Evolutionary conservation across 208 protist species (phyloP), one percentile per base, ranked within the genome.

Genomic region (Leishmania guyanensis): DNA sequence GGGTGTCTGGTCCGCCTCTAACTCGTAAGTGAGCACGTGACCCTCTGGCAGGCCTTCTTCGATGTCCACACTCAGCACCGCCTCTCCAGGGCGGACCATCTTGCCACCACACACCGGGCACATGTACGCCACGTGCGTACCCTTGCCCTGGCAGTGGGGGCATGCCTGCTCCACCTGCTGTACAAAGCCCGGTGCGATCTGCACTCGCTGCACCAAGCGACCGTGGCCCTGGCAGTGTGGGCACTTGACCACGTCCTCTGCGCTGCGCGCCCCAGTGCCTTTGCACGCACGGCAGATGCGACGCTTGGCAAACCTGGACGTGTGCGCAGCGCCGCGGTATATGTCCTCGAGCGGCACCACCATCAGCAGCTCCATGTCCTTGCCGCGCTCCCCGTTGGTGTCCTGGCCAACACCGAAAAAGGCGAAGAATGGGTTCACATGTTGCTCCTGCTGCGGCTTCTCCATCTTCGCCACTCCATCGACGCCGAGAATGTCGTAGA

Each of bases 401-500:
- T 89, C 78, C 48, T 86, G 80, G 80, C 86, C 79, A n/a, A 64
- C 78, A 22, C 86, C 81, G 29, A 86, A 90, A 48, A 88, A 79
- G 16, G 71, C 80, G 17, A 84, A 82, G 62, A 88, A 81, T 10
- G 85, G 85, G 70, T 88, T 82, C 76, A 87, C 68, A 60, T 82
- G 81, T 64, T 88, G 84, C 58, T 87, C 70, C 68, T 80, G 84
- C 77, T 79, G 79, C 62, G 84, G 83, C 66, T 88, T 70, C 88
- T 94, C 84, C 60, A 98, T 84, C 88, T 94, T 93, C 80, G 88
- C 70, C 20, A 98, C 54, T 20, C 96, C 95, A 36, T 97, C 93
- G 46, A 95, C 87, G 20, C 97, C 97, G 17, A 90, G 92, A 78
- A 97, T 94, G 80, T 99, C 97, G 81, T 97, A 99, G 82, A 99